Evolutionary conservation across 495 filamentous ascomycete genomes (phyloP).

Genomic region (Daldinia caldariorum): DNA sequence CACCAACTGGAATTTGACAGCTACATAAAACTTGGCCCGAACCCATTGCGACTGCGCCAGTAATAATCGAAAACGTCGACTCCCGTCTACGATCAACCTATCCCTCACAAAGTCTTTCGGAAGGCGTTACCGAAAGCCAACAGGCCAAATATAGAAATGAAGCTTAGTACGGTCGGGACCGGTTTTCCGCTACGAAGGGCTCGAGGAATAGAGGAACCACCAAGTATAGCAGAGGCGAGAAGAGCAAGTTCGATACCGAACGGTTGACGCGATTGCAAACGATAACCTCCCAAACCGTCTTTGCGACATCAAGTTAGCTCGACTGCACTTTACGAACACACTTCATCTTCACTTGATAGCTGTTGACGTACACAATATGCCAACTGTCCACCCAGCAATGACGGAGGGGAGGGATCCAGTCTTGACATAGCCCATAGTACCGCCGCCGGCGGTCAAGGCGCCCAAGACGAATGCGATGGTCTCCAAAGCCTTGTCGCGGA

Average conservation of each 20-base stretch:
- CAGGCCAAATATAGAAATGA: conserved; percentile 68
- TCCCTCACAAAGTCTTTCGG: conserved; percentile 47
- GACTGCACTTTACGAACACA: conserved; percentile 1
- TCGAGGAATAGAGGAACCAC: conserved; percentile 82
- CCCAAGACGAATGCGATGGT: conserved; percentile 75
- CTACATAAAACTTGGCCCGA: conserved; percentile 9
- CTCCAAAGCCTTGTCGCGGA: conserved; percentile 41
- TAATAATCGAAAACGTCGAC: background rate
- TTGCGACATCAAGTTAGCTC: conserved; percentile 23
- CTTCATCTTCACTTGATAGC: background rate
- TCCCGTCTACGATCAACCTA: conserved; percentile 11
- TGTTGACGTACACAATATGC: conserved; percentile 61
- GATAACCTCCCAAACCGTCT: conserved; percentile 75
- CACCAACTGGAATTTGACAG: background rate
- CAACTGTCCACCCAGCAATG: conserved; percentile 82
- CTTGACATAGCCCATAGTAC: conserved; percentile 80
- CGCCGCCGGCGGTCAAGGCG: conserved; percentile 84
- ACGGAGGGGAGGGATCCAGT: conserved; percentile 89
- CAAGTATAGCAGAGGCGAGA: conserved; percentile 82
- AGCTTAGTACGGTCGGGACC: conserved; percentile 76
- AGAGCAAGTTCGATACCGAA: conserved; percentile 80
- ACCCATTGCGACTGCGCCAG: conserved; percentile 14
- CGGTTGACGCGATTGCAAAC: conserved; percentile 69
- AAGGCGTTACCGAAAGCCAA: conserved; percentile 69
- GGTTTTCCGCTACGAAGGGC: conserved; percentile 82